phyloP scores from a whole-genome alignment of 306 rosid species.

The Dryas drummondii region DNA sequence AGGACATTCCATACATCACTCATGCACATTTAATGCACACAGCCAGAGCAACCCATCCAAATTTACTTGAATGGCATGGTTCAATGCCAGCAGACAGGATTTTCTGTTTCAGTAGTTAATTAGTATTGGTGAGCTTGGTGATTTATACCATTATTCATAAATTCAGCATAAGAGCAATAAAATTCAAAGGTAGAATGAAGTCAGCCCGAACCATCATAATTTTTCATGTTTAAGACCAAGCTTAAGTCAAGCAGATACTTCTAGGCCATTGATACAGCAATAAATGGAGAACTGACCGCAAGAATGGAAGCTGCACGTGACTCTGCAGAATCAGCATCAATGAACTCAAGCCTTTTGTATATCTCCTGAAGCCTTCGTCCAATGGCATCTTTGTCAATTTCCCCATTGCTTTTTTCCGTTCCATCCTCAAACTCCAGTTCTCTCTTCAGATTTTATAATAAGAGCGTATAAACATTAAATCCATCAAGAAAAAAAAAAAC shows the following conservation, averaged over 20 bases:
- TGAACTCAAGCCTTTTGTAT: constrained; percentile 88
- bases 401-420: constrained; percentile 42
- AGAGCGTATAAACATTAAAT: constrained; percentile 12
- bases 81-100: background rate
- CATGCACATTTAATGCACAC: background rate
- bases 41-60: background rate
- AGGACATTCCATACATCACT: constrained; percentile 9
- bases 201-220: background rate
- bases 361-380: constrained; percentile 79
- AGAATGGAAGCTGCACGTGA: constrained; percentile 96
- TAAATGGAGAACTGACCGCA: constrained; percentile 65
- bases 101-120: background rate
- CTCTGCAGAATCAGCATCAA: constrained; percentile 94
- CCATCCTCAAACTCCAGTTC: constrained; percentile 60
- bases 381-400: constrained; percentile 48
- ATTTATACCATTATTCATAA: background rate
- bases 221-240: background rate
- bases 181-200: background rate
- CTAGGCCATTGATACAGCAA: constrained; percentile 20
- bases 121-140: background rate
- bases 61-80: background rate
- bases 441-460: constrained; percentile 48
- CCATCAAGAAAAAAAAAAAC: background rate
- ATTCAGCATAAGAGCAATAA: background rate
- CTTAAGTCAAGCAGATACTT: constrained; percentile 12